Base-by-base conservation (phyloP, 805 yeast species). In the Candida glaebosa region DNA sequence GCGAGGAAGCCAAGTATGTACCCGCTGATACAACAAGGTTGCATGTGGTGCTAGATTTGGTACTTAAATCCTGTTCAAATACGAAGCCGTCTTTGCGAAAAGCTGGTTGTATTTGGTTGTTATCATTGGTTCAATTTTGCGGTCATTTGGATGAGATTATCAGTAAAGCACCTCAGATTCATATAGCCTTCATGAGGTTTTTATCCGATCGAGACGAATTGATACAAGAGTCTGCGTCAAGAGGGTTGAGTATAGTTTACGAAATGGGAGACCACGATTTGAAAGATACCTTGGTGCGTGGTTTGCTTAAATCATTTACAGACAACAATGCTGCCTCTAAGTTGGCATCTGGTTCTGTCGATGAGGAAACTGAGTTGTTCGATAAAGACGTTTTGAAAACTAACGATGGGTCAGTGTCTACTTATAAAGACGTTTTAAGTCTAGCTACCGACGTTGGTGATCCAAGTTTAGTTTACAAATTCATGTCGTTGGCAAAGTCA, bases 371-470 rank as follows among this genome's bases (percentile, higher is more conserved):
- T 0, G 79, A 88, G 56, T 65, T 91, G 9, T 91, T 91, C 57
- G 96, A 87, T 34, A 82, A 86, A 1, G 96, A 95, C 30, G 72
- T 79, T 3, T 63, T 91, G 51, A 83, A 76, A 38, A 87, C 96
- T 0, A 84, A 82, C 36, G 93, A 86, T 46, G 89, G 91, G 1
- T 85, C 96, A 0, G 81, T 91, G 3, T 85, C 95, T 0, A 90
- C 98, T 0, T 91, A 91, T 58, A 87, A 84, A 53, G 99, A 91
- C 61, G 87, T 91, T 22, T 69, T 91, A 51, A 86, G 71, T 52
- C 69, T 91, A 38, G 97, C 99, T 0, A 80, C 93, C 1, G 99
- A 91, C 56, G 95, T 89, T 7, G 98, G 98, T 20, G 96, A 91
- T 61, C 96, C 98, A 10, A 78, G 93, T 49, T 74, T 91, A 49